These are phyloP conservation scores for Tulasnella sp. DNA, from an alignment of 768 basidiomycete species.

Conservation along the genomic window DNA sequence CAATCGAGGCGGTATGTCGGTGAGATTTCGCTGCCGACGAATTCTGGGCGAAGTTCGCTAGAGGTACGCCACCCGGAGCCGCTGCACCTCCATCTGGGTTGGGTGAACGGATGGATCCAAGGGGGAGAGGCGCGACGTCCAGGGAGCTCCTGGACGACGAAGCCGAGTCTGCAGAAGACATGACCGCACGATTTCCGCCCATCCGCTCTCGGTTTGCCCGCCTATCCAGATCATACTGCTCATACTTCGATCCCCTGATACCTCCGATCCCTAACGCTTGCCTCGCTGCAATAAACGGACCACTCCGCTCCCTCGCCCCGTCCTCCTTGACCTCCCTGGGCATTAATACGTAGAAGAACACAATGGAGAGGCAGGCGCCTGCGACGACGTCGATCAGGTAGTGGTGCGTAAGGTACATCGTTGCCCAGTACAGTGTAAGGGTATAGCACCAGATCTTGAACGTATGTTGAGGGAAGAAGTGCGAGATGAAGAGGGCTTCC, in stretches of 20 bases:
- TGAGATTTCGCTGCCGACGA: conserved; percentile 35
- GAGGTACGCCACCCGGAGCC: conserved; percentile 22
- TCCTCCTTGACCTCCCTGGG: conserved; percentile 38
- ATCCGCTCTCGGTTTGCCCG: conserved; percentile 12
- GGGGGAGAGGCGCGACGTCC: conserved; percentile 8
- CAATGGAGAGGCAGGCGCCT: conserved; percentile 81
- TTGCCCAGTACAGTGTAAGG: conserved; percentile 87
- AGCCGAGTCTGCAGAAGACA: conserved; percentile 11
- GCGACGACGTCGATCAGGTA: conserved; percentile 97
- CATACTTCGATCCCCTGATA: conserved; percentile 50
- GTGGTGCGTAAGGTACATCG: conserved; percentile 98
- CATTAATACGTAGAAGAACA: conserved; percentile 80
- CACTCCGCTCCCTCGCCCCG: conserved; percentile 7
- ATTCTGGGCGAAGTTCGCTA: neutral
- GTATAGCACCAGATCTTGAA: conserved; percentile 74
- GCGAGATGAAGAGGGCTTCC: conserved; percentile 84
- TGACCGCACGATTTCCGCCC: conserved; percentile 4
- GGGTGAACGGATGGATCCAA: conserved; percentile 15
- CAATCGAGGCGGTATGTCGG: conserved; percentile 75
- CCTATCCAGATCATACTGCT: conserved; percentile 59
- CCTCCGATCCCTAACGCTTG: conserved; percentile 14
- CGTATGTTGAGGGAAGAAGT: conserved; percentile 78
- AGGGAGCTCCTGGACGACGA: conserved; percentile 36
- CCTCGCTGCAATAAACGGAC: neutral
- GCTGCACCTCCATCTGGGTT: conserved; percentile 20